Base-by-base conservation (phyloP, 805 yeast genomes). In the Myxozyma mucilagina region DNA sequence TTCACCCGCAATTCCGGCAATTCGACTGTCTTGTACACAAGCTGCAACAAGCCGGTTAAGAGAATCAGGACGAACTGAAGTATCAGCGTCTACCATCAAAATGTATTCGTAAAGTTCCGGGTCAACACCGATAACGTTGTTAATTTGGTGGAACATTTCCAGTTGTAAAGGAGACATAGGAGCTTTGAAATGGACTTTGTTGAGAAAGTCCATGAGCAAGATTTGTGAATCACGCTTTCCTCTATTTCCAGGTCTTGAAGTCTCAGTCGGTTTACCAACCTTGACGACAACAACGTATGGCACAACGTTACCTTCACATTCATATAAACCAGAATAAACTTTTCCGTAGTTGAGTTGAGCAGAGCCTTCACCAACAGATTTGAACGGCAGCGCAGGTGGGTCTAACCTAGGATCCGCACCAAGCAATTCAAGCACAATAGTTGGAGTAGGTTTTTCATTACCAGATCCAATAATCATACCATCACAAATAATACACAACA, bases 171-270 rank as follows among this genome's bases (percentile, higher is more conserved):
- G 82, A 29, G 82, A 78, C 87, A 84, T 84, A 67, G 86, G 81
- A 60, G 79, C 80, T 65, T 81, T 82, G 69, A 81, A 81, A 73
- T 83, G 85, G 14, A 84, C 84, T 59, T 80, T 78, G 71, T 84
- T 86, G 67, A 84, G 75, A 73, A 82, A 83, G 47, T 82, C 79
- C 84, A 84, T 81, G 67, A 84, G 72, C 63, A 84, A 72, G 57
- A 83, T 77, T 71, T 84, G 87, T 20, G 87, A 82, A 69, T 84
- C 87, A 69, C 87, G 82, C 71, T 84, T 84, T 67, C 87, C 87
- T 71, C 87, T 76, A 71, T 84, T 84, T 58, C 87, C 87, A 6
- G 87, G 87, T 60, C 67, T 64, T 13, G 69, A 49, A 70, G 76
- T 77, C 71, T 84, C 87, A 4, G 76, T 77, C 0, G 84, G 84